phyloP scores from a whole-genome alignment of 2,329 filamentous ascomycete species.

The Aspergillus sclerotialis region DNA sequence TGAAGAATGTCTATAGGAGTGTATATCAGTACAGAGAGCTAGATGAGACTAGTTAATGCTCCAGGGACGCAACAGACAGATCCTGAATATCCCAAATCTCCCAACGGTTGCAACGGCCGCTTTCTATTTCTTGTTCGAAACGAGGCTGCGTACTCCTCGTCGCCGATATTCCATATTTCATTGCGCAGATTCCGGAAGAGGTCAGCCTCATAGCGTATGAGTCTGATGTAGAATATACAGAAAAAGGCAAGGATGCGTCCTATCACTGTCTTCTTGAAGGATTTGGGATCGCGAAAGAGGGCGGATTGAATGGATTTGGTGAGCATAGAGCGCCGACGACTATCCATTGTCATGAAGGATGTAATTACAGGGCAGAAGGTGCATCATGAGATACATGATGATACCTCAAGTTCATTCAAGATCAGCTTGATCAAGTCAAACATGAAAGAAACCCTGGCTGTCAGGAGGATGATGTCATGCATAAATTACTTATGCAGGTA shows the following conservation, averaged over 20 bases:
- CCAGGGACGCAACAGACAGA: slow-evolving; percentile 39
- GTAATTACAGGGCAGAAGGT: no score
- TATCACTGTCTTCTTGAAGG: slow-evolving; percentile 27
- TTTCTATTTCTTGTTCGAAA: slow-evolving; percentile 41
- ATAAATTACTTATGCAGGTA: neutral
- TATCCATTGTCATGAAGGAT: slow-evolving; percentile 13
- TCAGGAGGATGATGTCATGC: slow-evolving; percentile 11
- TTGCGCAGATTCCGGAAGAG: slow-evolving; percentile 47
- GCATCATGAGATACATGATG: no score
- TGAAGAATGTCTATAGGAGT: slow-evolving; percentile 56
- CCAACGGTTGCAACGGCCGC: slow-evolving; percentile 48
- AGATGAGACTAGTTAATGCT: neutral
- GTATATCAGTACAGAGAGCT: slow-evolving; percentile 2
- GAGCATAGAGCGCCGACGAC: slow-evolving; percentile 17
- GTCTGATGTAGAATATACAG: slow-evolving; percentile 43
- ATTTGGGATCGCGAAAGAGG: slow-evolving; percentile 20
- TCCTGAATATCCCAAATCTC: slow-evolving; percentile 67
- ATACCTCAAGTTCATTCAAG: no score
- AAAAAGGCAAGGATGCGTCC: slow-evolving; percentile 48
- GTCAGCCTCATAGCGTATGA: slow-evolving; percentile 41
- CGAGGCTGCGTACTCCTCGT: slow-evolving; percentile 48
- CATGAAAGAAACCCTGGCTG: no score
- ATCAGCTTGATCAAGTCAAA: no score
- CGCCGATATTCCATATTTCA: slow-evolving; percentile 47
- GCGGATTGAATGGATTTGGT: slow-evolving; percentile 25